Conservation (phyloP, 805 yeast species). For the Hanseniaspora meyeri region DNA sequence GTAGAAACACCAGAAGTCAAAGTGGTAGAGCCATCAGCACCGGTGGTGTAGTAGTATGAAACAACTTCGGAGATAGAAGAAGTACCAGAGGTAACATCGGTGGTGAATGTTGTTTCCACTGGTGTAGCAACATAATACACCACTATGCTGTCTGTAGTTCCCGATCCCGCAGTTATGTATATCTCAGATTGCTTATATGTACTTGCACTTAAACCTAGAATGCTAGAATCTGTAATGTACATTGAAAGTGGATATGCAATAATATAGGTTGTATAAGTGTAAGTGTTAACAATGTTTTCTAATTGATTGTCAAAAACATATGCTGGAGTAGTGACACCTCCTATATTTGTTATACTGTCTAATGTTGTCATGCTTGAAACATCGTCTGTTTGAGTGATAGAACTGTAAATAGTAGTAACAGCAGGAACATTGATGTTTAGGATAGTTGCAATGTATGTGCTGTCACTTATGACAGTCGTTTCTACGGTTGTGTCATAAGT, state of each 20-base stretch:
- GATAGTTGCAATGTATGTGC: background rate
- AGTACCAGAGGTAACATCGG: too few relatives aligned
- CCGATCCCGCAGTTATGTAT: background rate
- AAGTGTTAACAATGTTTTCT: background rate
- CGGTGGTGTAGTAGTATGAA: background rate
- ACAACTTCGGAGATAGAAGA: too few relatives aligned
- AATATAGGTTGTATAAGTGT: background rate
- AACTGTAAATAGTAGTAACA: background rate
- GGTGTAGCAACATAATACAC: background rate
- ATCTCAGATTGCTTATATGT: background rate
- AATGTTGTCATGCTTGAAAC: background rate
- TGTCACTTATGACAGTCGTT: background rate
- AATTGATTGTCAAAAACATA: background rate
- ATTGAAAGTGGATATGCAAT: background rate
- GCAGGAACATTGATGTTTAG: background rate
- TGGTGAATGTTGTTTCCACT: background rate
- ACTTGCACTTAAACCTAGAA: background rate
- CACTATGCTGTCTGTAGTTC: background rate
- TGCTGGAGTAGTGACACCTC: background rate
- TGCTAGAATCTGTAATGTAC: background rate
- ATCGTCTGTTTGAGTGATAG: background rate
- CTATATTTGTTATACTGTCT: background rate
- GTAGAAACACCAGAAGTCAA: conserved; percentile 22
- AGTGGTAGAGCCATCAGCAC: background rate
- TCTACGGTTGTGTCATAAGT: background rate